phyloP scores from a whole-genome alignment of 306 rosid species.

The Luffa acutangula region DNA sequence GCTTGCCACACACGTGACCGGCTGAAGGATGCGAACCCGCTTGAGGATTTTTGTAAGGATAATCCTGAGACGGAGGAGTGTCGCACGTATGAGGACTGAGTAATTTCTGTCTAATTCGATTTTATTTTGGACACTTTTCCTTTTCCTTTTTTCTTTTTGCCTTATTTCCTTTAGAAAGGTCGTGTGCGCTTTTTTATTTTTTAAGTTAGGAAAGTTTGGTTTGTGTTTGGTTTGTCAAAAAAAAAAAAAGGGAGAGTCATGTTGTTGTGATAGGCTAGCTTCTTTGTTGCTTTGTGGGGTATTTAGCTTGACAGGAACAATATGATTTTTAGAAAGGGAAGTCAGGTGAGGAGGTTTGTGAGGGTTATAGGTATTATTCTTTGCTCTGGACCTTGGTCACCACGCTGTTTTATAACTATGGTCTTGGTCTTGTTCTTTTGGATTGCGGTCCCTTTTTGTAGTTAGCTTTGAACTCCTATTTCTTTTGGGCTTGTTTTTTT shows the following conservation, averaged over 20 bases:
- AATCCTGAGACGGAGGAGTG: conserved; percentile 82
- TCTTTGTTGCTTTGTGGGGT: no score
- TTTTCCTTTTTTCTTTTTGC: background rate
- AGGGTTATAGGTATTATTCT: no score
- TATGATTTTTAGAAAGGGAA: no score
- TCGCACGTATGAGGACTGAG: conserved; percentile 70
- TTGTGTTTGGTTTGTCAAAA: background rate
- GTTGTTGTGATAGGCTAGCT: no score
- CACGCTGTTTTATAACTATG: no score
- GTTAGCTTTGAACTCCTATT: no score
- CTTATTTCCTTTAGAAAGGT: background rate
- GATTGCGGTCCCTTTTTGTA: no score
- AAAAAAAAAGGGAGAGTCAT: background rate
- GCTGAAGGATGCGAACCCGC: conserved; percentile 53
- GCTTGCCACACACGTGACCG: conserved; percentile 78
- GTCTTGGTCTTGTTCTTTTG: no score
- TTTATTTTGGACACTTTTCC: background rate
- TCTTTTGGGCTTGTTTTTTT: no score
- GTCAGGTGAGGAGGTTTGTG: no score
- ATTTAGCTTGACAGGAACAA: no score
- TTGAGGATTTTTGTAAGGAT: conserved; percentile 73
- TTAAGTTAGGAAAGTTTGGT: background rate
- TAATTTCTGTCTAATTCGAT: background rate
- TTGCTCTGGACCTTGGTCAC: no score
- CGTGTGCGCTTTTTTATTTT: background rate